Evolutionary conservation across 2,329 filamentous ascomycete species (phyloP).

Genomic region (Colletotrichum nymphaeae): DNA sequence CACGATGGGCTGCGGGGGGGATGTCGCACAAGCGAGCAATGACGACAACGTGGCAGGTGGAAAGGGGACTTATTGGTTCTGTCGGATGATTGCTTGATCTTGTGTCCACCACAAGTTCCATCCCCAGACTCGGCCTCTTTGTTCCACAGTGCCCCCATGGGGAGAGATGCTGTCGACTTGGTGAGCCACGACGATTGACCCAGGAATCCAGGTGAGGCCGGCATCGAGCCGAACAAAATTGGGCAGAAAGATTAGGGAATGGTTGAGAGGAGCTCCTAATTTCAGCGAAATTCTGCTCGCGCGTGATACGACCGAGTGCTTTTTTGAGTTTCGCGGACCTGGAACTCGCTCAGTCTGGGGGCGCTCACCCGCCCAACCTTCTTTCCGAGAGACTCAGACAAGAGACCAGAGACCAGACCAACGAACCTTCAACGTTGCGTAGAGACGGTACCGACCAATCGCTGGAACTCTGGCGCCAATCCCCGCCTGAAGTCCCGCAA

Average conservation of each 20-base stretch:
- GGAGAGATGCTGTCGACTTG: not conserved
- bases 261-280: not conserved
- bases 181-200: not conserved
- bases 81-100: not conserved
- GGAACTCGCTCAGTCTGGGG: conserved; percentile 8
- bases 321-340: conserved; percentile 14
- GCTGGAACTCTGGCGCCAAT: conserved; percentile 5
- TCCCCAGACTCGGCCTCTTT: not conserved
- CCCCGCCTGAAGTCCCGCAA: not conserved
- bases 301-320: not conserved
- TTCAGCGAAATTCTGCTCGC: not conserved
- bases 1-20: not conserved
- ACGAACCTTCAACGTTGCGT: not conserved
- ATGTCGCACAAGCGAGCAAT: not conserved
- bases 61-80: not conserved
- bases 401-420: not conserved
- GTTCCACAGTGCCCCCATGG: not conserved
- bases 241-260: not conserved
- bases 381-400: too few species aligned
- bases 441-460: conserved; percentile 2
- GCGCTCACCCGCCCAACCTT: not conserved
- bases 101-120: not conserved
- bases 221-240: not conserved
- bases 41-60: not conserved
- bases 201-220: not conserved